Evolutionary conservation across 495 filamentous ascomycete species (phyloP), one percentile per base, ranked within the genome.

Genomic region (Daldinia concentrica): DNA sequence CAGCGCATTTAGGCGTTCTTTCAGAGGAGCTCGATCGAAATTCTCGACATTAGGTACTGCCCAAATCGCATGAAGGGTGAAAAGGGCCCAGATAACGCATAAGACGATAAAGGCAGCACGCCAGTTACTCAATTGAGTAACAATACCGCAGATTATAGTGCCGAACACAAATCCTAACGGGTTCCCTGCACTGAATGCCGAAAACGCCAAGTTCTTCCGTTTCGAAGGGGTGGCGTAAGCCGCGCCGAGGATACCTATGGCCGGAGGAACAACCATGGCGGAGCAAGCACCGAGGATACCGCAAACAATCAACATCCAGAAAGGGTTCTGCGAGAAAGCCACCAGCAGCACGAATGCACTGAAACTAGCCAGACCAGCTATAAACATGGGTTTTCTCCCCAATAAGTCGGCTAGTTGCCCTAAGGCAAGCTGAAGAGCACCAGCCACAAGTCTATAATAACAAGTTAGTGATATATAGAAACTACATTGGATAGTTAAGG

Each of bases 111-210:
- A 90, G 0, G 82, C 81, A 0, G 89, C 88, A 17, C 90, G 82
- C 90, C 90, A 93, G 68, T 80, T 86, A 59, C 86, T 86, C 17
- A 91, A 64, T 68, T 88, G 78, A 0, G 88, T 83, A 8, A 87
- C 89, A 15, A 93, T 74, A 1, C 90, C 90, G 29, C 86, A 87
- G 17, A 91, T 79, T 43, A 93, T 87, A 37, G 83, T 89, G 0
- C 90, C 90, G 62, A 89, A 85, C 0, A 91, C 89, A 68, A 90
- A 93, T 0, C 90, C 90, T 6, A 92, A 76, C 15, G 90, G 90
- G 62, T 93, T 93, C 0, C 90, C 90, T 1, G 90, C 88, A 51
- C 85, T 88, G 72, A 92, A 92, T 66, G 88, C 90, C 0, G 88
- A 90, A 76, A 93, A 92, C 4, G 88, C 90, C 22, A 84, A 78